Evolutionary conservation across 345 rosid species (phyloP).

Genomic region (Brassica nigra): DNA sequence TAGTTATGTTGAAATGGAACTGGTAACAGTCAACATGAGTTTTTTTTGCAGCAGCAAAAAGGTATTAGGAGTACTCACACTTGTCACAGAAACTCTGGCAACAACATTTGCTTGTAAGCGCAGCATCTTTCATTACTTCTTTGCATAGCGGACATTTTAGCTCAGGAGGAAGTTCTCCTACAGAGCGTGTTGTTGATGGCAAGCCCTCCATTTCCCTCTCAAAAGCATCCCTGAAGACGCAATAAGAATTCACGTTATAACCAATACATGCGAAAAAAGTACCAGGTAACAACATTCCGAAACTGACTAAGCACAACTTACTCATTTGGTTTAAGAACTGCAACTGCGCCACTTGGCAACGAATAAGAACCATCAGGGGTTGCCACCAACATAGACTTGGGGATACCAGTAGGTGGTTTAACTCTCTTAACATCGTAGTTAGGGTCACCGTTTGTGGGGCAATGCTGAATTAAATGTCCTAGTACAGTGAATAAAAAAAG

Average conservation of each 20-base stretch:
- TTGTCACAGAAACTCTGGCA: constrained; percentile 82
- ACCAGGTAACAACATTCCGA: constrained; percentile 1
- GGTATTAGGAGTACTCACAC: constrained; percentile 50
- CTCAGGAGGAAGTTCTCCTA: constrained; percentile 98
- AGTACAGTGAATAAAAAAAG: constrained; percentile 22
- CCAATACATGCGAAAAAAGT: neutral
- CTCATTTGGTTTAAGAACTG: constrained; percentile 96
- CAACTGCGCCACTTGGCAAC: constrained; percentile 95
- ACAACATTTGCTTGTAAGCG: constrained; percentile 93
- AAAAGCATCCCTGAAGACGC: constrained; percentile 80
- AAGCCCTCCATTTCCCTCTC: constrained; percentile 94
- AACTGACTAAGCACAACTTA: constrained; percentile 41
- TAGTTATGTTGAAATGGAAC: neutral
- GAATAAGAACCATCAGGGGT: constrained; percentile 97
- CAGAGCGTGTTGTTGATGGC: constrained; percentile 82
- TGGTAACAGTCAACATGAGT: neutral
- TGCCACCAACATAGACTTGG: constrained; percentile 96
- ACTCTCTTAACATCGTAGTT: constrained; percentile 83
- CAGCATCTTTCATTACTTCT: constrained; percentile 94
- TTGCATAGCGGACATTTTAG: constrained; percentile 94
- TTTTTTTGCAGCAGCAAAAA: constrained; percentile 1
- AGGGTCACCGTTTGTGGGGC: constrained; percentile 99
- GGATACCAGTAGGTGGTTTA: constrained; percentile 95
- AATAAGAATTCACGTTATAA: constrained; percentile 3
- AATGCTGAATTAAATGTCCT: constrained; percentile 99